Percentiles rank a stretch among this genome's conserved stretches.
Conservation (phyloP, 495 filamentous ascomycete genomes). For the Aspergillus bertholletiae region DNA sequence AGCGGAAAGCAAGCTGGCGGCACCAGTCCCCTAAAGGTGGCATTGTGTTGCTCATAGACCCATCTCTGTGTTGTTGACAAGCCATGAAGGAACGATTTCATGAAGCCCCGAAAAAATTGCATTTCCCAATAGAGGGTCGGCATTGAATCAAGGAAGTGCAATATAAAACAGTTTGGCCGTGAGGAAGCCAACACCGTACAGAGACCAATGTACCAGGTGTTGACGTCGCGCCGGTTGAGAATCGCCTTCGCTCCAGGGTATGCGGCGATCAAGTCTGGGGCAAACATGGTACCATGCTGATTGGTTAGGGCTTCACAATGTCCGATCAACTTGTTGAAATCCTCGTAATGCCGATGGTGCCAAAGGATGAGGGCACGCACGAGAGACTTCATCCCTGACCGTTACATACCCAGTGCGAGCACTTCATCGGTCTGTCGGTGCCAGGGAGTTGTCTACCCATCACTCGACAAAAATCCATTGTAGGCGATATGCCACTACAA, state of each 20-base stretch:
- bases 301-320: conserved; percentile 41
- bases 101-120: background rate
- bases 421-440: too few species aligned
- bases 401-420: too few species aligned
- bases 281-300: conserved; percentile 29
- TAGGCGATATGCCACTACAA: too few species aligned
- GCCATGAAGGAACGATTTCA: background rate
- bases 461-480: too few species aligned
- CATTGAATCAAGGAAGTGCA: conserved; percentile 12
- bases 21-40: conserved; percentile 27
- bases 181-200: background rate
- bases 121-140: conserved; percentile 17
- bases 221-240: conserved; percentile 36
- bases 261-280: conserved; percentile 35
- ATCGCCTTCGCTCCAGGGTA: conserved; percentile 48
- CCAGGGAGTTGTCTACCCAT: too few species aligned
- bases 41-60: conserved; percentile 26
- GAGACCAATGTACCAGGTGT: conserved; percentile 29
- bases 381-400: too few species aligned
- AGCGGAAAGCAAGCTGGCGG: conserved; percentile 45
- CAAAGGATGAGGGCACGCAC: too few species aligned
- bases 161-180: background rate
- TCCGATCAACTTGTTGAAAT: too few species aligned
- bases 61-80: conserved; percentile 16
- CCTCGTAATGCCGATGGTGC: too few species aligned